These are phyloP conservation scores for Phalaenopsis equestris DNA, from an alignment of 106 monocot genomes.

Conservation along the genomic window DNA sequence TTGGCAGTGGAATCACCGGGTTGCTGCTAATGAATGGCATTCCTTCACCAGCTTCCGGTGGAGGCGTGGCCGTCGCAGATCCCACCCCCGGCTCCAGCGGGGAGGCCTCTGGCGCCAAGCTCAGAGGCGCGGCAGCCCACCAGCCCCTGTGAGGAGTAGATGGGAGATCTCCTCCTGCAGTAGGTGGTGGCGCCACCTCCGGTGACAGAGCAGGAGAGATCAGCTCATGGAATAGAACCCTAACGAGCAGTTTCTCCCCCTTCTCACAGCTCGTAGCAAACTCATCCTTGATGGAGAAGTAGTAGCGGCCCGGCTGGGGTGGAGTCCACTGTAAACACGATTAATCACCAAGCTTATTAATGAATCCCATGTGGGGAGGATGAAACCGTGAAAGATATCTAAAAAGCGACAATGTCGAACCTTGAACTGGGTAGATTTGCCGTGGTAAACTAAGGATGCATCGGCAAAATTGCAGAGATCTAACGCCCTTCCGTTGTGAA, in stretches of 20 bases:
- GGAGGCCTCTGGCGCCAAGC: conserved; percentile 8
- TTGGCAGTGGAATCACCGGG: conserved; percentile 64
- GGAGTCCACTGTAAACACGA: conserved; percentile 26
- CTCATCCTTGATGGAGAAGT: conserved; percentile 20
- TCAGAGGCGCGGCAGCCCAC: conserved; percentile 10
- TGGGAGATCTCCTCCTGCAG: conserved; percentile 30
- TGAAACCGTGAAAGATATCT: not conserved
- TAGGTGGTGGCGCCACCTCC: conserved; percentile 20
- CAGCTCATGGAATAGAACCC: conserved; percentile 11
- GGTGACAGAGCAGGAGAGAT: conserved; percentile 26
- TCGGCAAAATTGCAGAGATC: conserved; percentile 19
- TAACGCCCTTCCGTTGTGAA: conserved; percentile 13
- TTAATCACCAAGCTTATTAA: not conserved
- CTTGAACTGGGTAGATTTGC: conserved; percentile 11
- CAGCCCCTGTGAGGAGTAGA: conserved; percentile 5
- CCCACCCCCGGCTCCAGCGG: conserved; percentile 14
- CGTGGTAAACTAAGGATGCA: conserved; percentile 10
- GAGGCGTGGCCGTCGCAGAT: not conserved
- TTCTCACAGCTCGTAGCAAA: conserved; percentile 7
- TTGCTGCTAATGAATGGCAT: conserved; percentile 68
- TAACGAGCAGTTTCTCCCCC: conserved; percentile 14
- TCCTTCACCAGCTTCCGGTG: conserved; percentile 10
- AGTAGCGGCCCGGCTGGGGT: conserved; percentile 22
- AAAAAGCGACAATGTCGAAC: not conserved
- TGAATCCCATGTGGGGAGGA: not conserved